Evolutionary conservation across 2,329 filamentous ascomycete genomes (phyloP), one percentile per base, ranked within the genome.

Genomic region (Fusarium continuum): DNA sequence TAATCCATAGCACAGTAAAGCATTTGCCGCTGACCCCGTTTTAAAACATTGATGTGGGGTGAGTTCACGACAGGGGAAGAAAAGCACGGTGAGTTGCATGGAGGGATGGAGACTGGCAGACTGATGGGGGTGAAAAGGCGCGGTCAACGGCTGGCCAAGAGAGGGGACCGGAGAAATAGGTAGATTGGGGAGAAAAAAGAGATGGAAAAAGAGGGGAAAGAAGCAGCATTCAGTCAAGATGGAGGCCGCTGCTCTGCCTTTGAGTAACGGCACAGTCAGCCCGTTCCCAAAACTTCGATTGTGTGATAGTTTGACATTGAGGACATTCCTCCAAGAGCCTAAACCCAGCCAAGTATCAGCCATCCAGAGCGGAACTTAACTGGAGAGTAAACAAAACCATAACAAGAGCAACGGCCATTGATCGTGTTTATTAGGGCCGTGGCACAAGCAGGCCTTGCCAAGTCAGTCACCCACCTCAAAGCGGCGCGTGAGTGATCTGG

Each of bases 391-490:
- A 47, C 26, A n/a, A 55, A 62, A 40, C 28, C 13, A 49, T 57
- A 39, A 47, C 39, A 36, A 41, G 26, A 29, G 44, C 14, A 36
- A 38, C 26, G 29, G n/a, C 25, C 20, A 25, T 58, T 48, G 47
- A 45, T 22, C 26, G 31, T 38, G 43, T 28, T 54, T 36, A 46
- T 40, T 43, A 65, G 53, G 58, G 29, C 49, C 38, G 56, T 68
- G 36, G 59, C 52, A 69, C 64, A 70, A 61, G 62, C 56, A 70
- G 52, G 55, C 61, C 48, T 47, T 64, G 59, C 66, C 62, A 70
- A 63, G 61, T 69, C 66, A 66, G 48, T 57, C 49, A 34, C 48
- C 56, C 56, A 54, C 47, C 56, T 60, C 47, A 29, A 26, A 41
- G 54, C 55, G 51, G 66, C 55, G 64, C 55, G 68, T 68, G 65